A percentile compares a stretch with the other conserved stretches of the same genome.
These are phyloP conservation scores for Melampsora larici-populina DNA, from an alignment of 1,284 basidiomycete species.

Conservation along the genomic window DNA sequence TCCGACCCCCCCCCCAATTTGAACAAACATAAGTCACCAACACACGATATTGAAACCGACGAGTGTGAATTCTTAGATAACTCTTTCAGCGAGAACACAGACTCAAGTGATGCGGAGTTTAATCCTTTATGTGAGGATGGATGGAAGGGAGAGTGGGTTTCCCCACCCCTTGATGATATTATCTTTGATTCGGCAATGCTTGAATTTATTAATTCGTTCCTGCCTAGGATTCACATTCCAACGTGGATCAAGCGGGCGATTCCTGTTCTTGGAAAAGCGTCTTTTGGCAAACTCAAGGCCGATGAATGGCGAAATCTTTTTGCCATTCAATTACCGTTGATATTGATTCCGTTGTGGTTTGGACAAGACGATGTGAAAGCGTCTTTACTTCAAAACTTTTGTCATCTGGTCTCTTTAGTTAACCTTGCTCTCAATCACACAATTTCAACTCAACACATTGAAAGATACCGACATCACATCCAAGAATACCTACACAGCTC, in stretches of 20 bases:
- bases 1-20: neutral
- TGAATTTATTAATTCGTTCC: neutral
- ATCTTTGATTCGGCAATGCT: constrained; percentile 5
- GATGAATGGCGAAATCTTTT: constrained; percentile 38
- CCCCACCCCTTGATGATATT: neutral
- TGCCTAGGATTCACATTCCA: constrained; percentile 9
- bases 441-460: too few species aligned
- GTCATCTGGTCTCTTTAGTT: too few species aligned
- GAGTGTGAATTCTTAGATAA: too few species aligned
- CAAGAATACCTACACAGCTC: too few species aligned
- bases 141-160: constrained; percentile 5
- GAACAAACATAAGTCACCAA: too few species aligned
- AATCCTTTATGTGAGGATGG: neutral
- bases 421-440: too few species aligned
- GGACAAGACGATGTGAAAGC: too few species aligned
- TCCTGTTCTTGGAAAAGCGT: constrained; percentile 28
- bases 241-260: constrained; percentile 26
- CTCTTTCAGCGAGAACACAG: neutral
- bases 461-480: too few species aligned
- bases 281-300: constrained; percentile 28
- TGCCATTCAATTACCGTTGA: too few species aligned
- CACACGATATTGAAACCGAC: too few species aligned
- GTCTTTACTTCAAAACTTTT: too few species aligned
- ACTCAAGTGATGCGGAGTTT: constrained; percentile 7
- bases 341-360: too few species aligned